Evolutionary conservation across 306 rosid species (phyloP), one percentile per base, ranked within the genome.

Genomic region (Trifolium dubium): DNA sequence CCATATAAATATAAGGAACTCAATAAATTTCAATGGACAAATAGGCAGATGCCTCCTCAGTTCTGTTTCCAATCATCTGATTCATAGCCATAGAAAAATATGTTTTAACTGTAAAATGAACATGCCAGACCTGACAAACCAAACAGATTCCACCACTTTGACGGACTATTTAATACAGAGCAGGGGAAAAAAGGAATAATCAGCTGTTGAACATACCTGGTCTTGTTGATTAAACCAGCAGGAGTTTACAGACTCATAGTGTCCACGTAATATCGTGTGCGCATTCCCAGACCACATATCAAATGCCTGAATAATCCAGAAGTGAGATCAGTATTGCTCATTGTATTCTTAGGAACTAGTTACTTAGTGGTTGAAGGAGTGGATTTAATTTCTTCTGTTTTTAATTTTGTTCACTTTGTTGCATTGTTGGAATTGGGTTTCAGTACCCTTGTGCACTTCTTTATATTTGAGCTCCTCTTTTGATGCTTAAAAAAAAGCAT

Each of bases 261-360:
- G 99, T 50, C 97, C 95, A 60, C 89, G 88, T 63, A 89, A 84
- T 82, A 87, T 79, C 40, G 76, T 60, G 74, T 85, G 47, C 5
- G 87, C 85, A 47, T 79, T 86, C 73, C 99, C 99, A 13, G 96
- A 87, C 99, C 97, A 92, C 89, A 88, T 73, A 82, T 94, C 82
- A 75, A 94, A 92, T 55, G 87, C 96, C 96, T 94, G 79, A 55
- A 88, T 64, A 84, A 67, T 74, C 79, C 37, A 51, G 50, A 65
- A 62, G 61, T 75, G 70, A 71, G 43, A 71, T 68, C 54, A 81
- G 73, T 34, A 23, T 77, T 70, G 34, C 40, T 9, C 47, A 32
- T 62, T 71, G 58, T 70, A 67, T 64, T 50, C 28, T 59, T 59
- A 59, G 19, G 8, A 29, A 58, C 13, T 59, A 30, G 64, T 31